Conservation (phyloP, 2,329 filamentous ascomycete species). For the Trichoderma brevicompactum region DNA sequence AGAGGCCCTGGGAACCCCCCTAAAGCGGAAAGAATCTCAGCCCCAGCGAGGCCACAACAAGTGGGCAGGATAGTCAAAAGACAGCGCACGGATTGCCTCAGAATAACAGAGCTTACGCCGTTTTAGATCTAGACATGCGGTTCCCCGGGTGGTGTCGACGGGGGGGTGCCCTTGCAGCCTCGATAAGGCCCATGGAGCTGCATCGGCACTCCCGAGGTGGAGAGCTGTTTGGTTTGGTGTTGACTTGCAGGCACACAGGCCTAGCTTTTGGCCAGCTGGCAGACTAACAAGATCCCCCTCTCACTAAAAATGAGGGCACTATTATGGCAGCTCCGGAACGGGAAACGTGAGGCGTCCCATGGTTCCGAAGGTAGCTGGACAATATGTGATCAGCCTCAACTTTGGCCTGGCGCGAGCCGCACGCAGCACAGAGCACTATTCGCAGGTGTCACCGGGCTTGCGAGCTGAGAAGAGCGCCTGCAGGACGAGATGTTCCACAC, state of each 20-base stretch:
- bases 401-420: conserved; percentile 1
- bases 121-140: conserved; percentile 12
- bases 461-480: conserved; percentile 19
- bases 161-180: conserved; percentile 10
- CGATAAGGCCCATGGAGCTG: conserved; percentile 25
- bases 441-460: background rate
- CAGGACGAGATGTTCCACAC: conserved; percentile 1
- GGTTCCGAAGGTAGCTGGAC: background rate
- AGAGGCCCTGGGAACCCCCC: conserved; percentile 1
- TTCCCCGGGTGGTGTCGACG: conserved; percentile 12
- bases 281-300: background rate
- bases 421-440: background rate
- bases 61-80: conserved; percentile 1
- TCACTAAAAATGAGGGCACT: background rate
- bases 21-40: conserved; percentile 16
- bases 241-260: conserved; percentile 27
- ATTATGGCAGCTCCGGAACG: background rate
- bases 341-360: background rate
- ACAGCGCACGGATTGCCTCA: background rate
- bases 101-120: background rate
- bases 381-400: conserved; percentile 1
- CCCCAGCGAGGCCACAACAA: background rate
- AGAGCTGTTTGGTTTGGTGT: conserved; percentile 19
- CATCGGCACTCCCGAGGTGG: conserved; percentile 29
- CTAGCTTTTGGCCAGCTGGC: conserved; percentile 19